Evolutionary conservation across 192 early-diverging fungal species (phyloP).

Genomic region (Coemansia erecta): DNA sequence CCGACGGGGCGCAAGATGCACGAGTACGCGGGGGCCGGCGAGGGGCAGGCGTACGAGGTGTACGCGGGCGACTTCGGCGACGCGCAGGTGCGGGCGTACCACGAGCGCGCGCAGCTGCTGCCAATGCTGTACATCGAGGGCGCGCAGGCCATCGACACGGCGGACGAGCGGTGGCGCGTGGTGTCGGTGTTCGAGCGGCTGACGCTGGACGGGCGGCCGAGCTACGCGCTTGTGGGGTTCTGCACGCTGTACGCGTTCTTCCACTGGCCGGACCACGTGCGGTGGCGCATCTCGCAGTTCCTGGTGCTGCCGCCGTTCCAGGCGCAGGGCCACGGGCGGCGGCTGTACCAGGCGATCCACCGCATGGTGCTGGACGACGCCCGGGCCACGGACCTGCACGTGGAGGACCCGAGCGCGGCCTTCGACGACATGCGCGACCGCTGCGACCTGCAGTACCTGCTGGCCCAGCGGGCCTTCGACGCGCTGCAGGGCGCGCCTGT

Average conservation of each 20-base stretch:
- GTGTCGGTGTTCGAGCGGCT: constrained; percentile 63
- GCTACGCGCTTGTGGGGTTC: constrained; percentile 81
- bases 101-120: constrained; percentile 77
- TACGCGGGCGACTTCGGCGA: constrained; percentile 69
- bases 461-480: constrained; percentile 58
- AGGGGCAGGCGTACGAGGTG: constrained; percentile 59
- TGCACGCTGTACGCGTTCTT: constrained; percentile 83
- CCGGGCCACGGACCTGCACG: constrained; percentile 51
- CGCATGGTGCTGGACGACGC: constrained; percentile 12
- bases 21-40: constrained; percentile 59
- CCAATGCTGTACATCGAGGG: constrained; percentile 88
- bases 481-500: constrained; percentile 62
- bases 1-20: constrained; percentile 77
- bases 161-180: constrained; percentile 82
- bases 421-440: constrained; percentile 86
- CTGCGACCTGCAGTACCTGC: constrained; percentile 70
- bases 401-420: constrained; percentile 91
- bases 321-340: constrained; percentile 75
- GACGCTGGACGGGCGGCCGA: constrained; percentile 35
- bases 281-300: constrained; percentile 93
- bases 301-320: constrained; percentile 90
- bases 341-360: constrained; percentile 66
- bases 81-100: constrained; percentile 69
- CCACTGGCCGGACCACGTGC: constrained; percentile 71
- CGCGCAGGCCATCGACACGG: constrained; percentile 77